Conservation (phyloP, 148 eudicot genomes). For the Heliamphora exappendiculata region DNA sequence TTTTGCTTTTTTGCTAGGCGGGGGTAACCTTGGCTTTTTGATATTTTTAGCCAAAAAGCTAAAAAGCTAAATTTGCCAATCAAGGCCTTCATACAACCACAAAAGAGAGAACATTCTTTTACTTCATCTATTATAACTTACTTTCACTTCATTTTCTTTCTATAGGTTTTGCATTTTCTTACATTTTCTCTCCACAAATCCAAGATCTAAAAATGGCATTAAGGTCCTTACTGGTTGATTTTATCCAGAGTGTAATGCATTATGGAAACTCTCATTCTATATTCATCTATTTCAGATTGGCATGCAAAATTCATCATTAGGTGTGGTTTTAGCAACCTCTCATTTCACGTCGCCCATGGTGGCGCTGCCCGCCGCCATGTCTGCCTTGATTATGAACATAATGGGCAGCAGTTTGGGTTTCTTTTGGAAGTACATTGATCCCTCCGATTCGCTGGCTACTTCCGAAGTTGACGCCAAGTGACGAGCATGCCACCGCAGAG, state of each 20-base stretch:
- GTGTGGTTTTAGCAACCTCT: conserved; percentile 63
- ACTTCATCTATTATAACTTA: too few relatives aligned
- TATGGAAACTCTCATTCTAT: not conserved
- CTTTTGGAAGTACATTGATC: conserved; percentile 56
- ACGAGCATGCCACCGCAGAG: not conserved
- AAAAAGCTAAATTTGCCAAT: too few relatives aligned
- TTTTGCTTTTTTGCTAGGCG: too few relatives aligned
- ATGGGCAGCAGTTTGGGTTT: conserved; percentile 71
- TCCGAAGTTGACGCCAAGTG: not conserved
- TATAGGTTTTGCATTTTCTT: not conserved
- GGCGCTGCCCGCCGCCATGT: conserved; percentile 58
- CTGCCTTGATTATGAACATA: conserved; percentile 62
- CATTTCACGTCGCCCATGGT: conserved; percentile 63
- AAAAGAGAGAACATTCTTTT: not conserved
- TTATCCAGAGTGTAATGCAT: not conserved
- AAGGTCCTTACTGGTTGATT: not conserved
- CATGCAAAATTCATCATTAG: conserved; percentile 71
- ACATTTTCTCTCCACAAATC: not conserved
- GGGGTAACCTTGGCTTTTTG: not conserved
- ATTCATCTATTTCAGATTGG: conserved; percentile 44
- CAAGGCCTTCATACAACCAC: too few relatives aligned
- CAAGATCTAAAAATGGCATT: not conserved
- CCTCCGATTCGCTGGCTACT: conserved; percentile 19
- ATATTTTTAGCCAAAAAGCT: not conserved
- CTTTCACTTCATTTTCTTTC: not conserved